Evolutionary conservation across 257 asterid genomes (phyloP).

Genomic region (Solanum commersonii): DNA sequence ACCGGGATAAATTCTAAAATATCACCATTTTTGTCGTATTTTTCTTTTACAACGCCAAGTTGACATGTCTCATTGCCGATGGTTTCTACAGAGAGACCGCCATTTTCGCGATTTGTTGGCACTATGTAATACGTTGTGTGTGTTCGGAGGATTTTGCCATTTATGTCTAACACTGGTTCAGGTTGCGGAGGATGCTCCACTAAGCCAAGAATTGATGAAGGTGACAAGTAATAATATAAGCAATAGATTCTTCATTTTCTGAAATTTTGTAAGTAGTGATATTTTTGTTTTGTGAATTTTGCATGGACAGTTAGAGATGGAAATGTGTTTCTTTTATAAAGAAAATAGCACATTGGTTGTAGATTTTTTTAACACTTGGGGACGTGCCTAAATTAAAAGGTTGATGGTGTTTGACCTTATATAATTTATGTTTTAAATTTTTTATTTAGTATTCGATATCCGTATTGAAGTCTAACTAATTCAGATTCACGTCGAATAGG

Average conservation of each 20-base stretch:
- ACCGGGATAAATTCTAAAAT: not conserved
- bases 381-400: not conserved
- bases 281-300: not conserved
- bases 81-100: not conserved
- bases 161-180: not conserved
- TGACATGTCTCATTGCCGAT: not conserved
- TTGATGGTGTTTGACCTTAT: not conserved
- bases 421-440: too few relatives aligned
- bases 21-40: not conserved
- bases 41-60: not conserved
- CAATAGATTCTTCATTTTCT: not conserved
- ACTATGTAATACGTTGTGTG: not conserved
- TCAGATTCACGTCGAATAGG: rapidly evolving
- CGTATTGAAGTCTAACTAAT: too few relatives aligned
- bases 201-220: not conserved
- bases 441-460: rapidly evolving
- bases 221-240: not conserved
- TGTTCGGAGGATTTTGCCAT: not conserved
- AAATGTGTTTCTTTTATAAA: not conserved
- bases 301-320: not conserved
- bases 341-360: not conserved
- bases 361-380: not conserved
- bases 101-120: not conserved
- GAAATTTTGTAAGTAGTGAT: not conserved
- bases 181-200: not conserved